Evolutionary conservation across 2,329 filamentous ascomycete species (phyloP), one percentile per base, ranked within the genome.

Genomic region (Westerdykella sp.): DNA sequence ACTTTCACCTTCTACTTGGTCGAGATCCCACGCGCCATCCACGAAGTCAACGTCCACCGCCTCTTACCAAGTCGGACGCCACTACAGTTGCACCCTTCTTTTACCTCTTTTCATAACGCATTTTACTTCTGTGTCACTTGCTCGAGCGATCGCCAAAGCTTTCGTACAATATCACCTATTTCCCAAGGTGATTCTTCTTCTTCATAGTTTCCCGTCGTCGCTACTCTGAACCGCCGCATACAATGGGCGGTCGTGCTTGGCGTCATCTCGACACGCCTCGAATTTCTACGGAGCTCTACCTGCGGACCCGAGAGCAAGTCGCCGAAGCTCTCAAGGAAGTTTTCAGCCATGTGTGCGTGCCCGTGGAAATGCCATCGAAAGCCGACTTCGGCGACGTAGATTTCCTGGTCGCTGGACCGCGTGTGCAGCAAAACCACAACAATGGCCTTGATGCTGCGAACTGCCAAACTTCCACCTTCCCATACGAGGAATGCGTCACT

Each of bases 201-300:
- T 6, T 21, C 6, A 6, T 21, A 3, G 18, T 21, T 6, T 28
- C 25, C 7, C 11, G 7, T 28, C 25, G 2, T 28, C 11, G 25
- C 7, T 5, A 12, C 25, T 28, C 25, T 28, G 3, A 28, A 28
- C 4, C 9, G 3, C 9, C 25, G 25, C 25, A 28, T 10, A 49
- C 30, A 5, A 62, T 62, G 56, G 59, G 56, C 5, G 59, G 56
- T 2, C 46, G 54, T 40, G 56, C 59, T 4, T 62, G 57, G 40
- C 51, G 43, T 10, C 6, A 40, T n/a, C 53, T 62, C 2, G 16
- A 54, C 35, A 54, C 45, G 34, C 59, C 59, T 4, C 54, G 58
- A 16, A 55, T 63, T 6, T 42, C 53, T 1, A 39, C 40, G 2
- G 35, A 43, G 1, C 42, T 56, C 5, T 62, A 62, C 37, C 16